These are phyloP conservation scores for Hygrophila difformis DNA, from an alignment of 257 asterid genomes.

Conservation along the genomic window DNA sequence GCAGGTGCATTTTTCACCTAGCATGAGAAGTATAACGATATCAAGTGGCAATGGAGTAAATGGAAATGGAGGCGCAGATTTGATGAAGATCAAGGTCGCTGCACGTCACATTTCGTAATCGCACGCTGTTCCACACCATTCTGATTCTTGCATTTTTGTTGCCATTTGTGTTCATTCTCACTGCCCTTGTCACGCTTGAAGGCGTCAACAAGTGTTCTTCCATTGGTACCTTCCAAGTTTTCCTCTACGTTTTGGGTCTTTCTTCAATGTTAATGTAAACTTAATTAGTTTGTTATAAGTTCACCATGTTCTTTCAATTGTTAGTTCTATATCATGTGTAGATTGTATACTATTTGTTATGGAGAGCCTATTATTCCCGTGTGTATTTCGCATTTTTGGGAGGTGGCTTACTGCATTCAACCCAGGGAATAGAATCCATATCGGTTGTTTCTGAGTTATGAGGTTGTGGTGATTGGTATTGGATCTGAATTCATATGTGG, in stretches of 20 bases:
- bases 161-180: slow-evolving; percentile 69
- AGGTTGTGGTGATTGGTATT: background rate
- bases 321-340: background rate
- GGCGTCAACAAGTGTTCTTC: slow-evolving; percentile 86
- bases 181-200: slow-evolving; percentile 69
- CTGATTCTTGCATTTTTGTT: slow-evolving; percentile 58
- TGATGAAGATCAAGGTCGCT: slow-evolving; percentile 97
- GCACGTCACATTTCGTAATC: slow-evolving; percentile 87
- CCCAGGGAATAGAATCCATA: too few species aligned
- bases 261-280: background rate
- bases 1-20: slow-evolving; percentile 99
- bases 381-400: too few species aligned
- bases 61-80: slow-evolving; percentile 55
- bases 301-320: background rate
- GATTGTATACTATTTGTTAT: background rate
- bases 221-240: slow-evolving; percentile 30
- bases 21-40: slow-evolving; percentile 99
- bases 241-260: background rate
- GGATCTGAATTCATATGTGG: slow-evolving; percentile 4
- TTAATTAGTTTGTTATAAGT: background rate
- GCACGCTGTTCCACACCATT: slow-evolving; percentile 73
- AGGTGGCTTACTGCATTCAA: too few species aligned
- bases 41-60: slow-evolving; percentile 59
- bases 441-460: background rate
- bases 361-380: background rate